phyloP scores from a whole-genome alignment of 306 rosid genomes.

The Cicer yamashitae region DNA sequence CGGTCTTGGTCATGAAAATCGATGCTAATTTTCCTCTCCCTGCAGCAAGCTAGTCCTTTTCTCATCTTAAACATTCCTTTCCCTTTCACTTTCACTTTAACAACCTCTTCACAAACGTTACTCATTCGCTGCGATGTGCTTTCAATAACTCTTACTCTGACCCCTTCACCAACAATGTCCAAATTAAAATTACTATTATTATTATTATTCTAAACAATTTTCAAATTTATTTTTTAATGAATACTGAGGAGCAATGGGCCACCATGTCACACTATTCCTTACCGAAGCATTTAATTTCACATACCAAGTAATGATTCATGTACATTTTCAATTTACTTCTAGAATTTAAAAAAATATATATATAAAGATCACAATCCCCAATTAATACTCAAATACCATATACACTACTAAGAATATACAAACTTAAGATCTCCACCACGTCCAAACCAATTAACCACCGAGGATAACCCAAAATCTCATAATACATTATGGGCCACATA shows the following conservation, averaged over 20 bases:
- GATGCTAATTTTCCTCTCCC: constrained; percentile 67
- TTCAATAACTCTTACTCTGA: constrained; percentile 45
- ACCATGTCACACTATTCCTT: constrained; percentile 20
- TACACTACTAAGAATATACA: neutral
- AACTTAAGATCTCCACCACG: neutral
- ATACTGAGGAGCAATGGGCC: constrained; percentile 40
- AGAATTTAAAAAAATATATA: neutral
- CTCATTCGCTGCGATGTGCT: constrained; percentile 12
- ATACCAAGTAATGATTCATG: constrained; percentile 37
- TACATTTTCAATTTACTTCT: constrained; percentile 33
- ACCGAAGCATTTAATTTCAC: constrained; percentile 39
- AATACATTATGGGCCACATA: neutral
- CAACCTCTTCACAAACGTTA: neutral
- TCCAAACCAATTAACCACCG: neutral
- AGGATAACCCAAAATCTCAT: neutral
- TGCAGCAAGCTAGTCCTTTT: constrained; percentile 77
- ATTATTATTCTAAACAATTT: constrained; percentile 31
- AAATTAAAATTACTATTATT: neutral
- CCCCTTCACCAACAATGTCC: constrained; percentile 46
- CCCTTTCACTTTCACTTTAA: neutral
- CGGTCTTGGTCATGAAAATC: constrained; percentile 83
- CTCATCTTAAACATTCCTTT: constrained; percentile 58
- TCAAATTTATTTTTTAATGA: constrained; percentile 28
- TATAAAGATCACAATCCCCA: neutral
- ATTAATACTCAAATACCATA: neutral